phyloP scores from a whole-genome alignment of 2,329 filamentous ascomycete genomes.

The Nannizzia gypsea region DNA sequence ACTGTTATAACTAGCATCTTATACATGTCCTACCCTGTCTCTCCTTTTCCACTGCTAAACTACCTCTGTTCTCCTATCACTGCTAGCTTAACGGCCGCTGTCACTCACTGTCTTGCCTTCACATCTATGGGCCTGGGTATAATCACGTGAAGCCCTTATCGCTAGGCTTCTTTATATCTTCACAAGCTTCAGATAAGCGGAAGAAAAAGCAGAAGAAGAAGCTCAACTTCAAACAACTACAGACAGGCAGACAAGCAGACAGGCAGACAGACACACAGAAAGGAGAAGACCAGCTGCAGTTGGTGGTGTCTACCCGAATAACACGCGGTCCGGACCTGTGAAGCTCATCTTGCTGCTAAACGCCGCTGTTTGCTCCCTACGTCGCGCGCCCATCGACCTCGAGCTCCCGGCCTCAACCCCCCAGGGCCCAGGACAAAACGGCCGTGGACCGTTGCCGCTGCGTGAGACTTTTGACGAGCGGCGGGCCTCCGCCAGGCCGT shows the following conservation, averaged over 20 bases:
- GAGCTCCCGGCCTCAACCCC: background rate
- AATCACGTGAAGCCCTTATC: conserved; percentile 1
- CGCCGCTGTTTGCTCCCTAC: background rate
- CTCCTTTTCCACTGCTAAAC: background rate
- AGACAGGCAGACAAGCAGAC: background rate
- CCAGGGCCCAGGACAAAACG: background rate
- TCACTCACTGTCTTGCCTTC: no score
- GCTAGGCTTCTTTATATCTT: background rate
- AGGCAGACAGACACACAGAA: background rate
- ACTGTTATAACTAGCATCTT: background rate
- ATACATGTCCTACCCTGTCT: background rate
- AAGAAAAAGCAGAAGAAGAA: background rate
- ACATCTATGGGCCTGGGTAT: no score
- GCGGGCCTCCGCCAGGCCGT: conserved; percentile 23
- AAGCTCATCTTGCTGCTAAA: background rate
- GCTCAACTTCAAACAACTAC: background rate
- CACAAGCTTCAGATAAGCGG: background rate
- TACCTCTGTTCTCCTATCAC: background rate
- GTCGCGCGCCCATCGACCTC: background rate
- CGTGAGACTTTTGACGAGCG: background rate
- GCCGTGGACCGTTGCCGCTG: background rate
- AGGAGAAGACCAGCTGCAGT: background rate
- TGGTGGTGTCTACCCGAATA: background rate
- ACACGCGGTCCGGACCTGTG: background rate
- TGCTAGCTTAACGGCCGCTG: background rate